Evolutionary conservation across 345 rosid genomes (phyloP).

Genomic region (Sonneratia caseolaris): DNA sequence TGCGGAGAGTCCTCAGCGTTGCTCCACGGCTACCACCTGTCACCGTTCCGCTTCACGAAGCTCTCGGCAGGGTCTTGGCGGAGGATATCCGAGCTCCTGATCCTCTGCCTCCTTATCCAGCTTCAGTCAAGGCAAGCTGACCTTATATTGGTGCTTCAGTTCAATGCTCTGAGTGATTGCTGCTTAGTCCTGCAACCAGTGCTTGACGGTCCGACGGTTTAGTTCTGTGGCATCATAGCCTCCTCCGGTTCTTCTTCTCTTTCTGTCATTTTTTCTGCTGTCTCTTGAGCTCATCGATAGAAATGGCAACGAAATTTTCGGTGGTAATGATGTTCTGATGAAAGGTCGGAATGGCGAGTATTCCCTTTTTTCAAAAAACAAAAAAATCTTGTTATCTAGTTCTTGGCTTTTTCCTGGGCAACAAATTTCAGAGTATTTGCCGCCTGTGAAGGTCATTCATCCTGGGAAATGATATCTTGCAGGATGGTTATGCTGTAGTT

Average conservation of each 20-base stretch:
- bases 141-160: not conserved
- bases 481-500: constrained; percentile 97
- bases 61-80: constrained; percentile 74
- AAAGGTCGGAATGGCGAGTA: not conserved
- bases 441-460: not conserved
- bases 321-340: not conserved
- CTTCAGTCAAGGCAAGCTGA: constrained; percentile 60
- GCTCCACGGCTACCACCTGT: constrained; percentile 53
- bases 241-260: not conserved
- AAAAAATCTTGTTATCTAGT: no score
- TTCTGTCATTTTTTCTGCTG: not conserved
- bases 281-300: not conserved
- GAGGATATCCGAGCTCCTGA: constrained; percentile 76
- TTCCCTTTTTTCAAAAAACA: no score
- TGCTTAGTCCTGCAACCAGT: not conserved
- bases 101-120: constrained; percentile 92
- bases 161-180: not conserved
- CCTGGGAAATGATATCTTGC: constrained; percentile 8
- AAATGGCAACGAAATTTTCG: not conserved
- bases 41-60: constrained; percentile 43
- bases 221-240: not conserved
- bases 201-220: not conserved
- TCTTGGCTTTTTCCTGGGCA: no score
- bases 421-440: not conserved
- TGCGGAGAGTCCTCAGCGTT: constrained; percentile 40